Percentiles rank a stretch among this genome's conserved stretches.
Conservation (phyloP, 768 basidiomycete species). For the Boletus huronensis region DNA sequence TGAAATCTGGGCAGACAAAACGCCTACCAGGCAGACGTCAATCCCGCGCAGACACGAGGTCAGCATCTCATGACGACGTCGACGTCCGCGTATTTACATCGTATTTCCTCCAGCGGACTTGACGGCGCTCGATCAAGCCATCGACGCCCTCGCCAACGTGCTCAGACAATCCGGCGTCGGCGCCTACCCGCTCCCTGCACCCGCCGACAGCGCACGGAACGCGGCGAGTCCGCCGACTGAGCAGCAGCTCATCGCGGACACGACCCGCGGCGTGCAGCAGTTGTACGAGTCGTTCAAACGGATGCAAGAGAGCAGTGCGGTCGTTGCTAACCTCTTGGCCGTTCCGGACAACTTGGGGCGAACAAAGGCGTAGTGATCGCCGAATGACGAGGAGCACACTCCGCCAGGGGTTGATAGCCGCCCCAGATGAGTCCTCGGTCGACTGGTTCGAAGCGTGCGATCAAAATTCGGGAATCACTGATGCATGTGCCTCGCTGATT, state of each 20-base stretch:
- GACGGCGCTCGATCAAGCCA: slow-evolving; percentile 46
- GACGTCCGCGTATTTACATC: not conserved
- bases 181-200: slow-evolving; percentile 50
- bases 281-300: slow-evolving; percentile 51
- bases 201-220: slow-evolving; percentile 11
- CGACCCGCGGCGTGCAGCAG: slow-evolving; percentile 40
- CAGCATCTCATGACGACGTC: slow-evolving; percentile 1
- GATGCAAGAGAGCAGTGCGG: slow-evolving; percentile 53
- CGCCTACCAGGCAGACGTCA: slow-evolving; percentile 56
- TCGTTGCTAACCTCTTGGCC: slow-evolving; percentile 44
- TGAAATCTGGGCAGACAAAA: slow-evolving; percentile 42
- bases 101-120: slow-evolving; percentile 40
- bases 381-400: not conserved
- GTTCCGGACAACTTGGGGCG: slow-evolving; percentile 25
- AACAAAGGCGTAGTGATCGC: slow-evolving; percentile 7
- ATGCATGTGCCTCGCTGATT: not conserved
- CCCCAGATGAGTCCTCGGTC: too few species aligned
- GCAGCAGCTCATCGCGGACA: slow-evolving; percentile 43
- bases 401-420: not conserved
- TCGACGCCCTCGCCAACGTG: slow-evolving; percentile 44
- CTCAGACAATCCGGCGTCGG: slow-evolving; percentile 63
- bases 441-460: not conserved
- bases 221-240: slow-evolving; percentile 37
- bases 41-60: slow-evolving; percentile 56
- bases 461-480: not conserved